phyloP scores from a whole-genome alignment of 805 yeast species.

The Saccharomycopsis schoenii region DNA sequence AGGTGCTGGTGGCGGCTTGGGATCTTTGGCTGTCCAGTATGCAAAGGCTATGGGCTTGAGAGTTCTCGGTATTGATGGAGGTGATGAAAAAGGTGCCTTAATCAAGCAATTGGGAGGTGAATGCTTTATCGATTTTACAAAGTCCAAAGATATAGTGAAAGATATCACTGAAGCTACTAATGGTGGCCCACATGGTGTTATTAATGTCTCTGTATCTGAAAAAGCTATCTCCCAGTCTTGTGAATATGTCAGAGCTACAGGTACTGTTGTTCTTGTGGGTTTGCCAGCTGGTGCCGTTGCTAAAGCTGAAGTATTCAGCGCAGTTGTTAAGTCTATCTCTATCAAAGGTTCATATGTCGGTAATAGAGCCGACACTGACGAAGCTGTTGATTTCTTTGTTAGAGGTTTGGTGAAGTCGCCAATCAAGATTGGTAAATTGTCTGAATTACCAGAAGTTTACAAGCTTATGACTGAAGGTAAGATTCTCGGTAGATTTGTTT shows the following conservation, averaged over 20 bases:
- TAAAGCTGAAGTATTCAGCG: conserved; percentile 57
- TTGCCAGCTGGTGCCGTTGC: conserved; percentile 74
- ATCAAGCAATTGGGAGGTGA: conserved; percentile 58
- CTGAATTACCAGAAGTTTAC: conserved; percentile 59
- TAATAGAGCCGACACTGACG: conserved; percentile 78
- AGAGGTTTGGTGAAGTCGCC: conserved; percentile 67
- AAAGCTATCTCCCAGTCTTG: conserved; percentile 53
- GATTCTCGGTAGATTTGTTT: conserved; percentile 82
- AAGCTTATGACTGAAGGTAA: conserved; percentile 74
- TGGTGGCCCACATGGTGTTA: conserved; percentile 72
- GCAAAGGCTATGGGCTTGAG: conserved; percentile 71
- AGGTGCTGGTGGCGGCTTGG: conserved; percentile 78
- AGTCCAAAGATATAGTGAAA: conserved; percentile 42
- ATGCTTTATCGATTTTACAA: conserved; percentile 48
- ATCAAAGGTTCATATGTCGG: conserved; percentile 83
- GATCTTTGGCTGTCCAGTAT: conserved; percentile 64
- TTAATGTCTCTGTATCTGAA: conserved; percentile 68
- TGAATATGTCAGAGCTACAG: conserved; percentile 52
- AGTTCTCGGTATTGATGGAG: conserved; percentile 64
- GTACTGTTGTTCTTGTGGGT: conserved; percentile 66
- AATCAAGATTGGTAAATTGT: conserved; percentile 65
- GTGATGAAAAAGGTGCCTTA: conserved; percentile 48
- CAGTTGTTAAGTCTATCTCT: conserved; percentile 62
- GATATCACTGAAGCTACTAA: conserved; percentile 47
- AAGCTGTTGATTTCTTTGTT: conserved; percentile 65